These are phyloP conservation scores for Suillus weaverae DNA, from an alignment of 768 basidiomycete species.

Conservation along the genomic window DNA sequence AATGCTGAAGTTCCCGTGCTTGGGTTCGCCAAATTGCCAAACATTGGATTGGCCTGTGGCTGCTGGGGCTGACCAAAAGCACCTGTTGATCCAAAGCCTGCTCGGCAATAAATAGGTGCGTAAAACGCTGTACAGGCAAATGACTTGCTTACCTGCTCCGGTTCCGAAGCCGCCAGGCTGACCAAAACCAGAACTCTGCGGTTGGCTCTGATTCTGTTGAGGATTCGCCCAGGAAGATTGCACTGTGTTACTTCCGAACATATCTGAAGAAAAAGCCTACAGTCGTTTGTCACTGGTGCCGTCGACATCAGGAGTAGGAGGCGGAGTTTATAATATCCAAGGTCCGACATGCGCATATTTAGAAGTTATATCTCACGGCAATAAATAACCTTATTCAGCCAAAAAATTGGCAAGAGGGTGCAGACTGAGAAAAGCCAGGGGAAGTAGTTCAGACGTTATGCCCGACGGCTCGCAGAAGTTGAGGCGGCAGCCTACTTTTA, in stretches of 20 bases:
- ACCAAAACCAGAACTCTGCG: conserved; percentile 64
- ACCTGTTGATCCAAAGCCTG: conserved; percentile 54
- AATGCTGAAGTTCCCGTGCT: conserved; percentile 35
- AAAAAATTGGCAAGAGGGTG: conserved; percentile 15
- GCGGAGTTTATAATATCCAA: conserved; percentile 21
- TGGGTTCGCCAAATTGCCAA: conserved; percentile 56
- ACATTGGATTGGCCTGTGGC: conserved; percentile 79
- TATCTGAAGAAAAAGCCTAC: conserved; percentile 32
- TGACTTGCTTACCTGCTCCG: conserved; percentile 44
- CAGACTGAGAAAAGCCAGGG: not conserved
- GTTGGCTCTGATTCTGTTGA: conserved; percentile 65
- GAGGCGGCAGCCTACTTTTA: conserved; percentile 60
- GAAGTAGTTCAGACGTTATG: conserved; percentile 37
- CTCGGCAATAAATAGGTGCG: conserved; percentile 24
- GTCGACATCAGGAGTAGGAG: conserved; percentile 15
- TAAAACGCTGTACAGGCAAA: conserved; percentile 24
- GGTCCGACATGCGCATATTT: conserved; percentile 24
- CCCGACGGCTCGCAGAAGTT: conserved; percentile 45
- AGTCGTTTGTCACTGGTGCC: conserved; percentile 26
- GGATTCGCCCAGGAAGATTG: conserved; percentile 69
- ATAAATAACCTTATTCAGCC: conserved; percentile 1
- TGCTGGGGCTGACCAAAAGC: conserved; percentile 65
- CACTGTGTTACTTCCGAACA: conserved; percentile 59
- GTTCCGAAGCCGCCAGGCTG: conserved; percentile 67
- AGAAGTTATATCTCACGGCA: conserved; percentile 26